A percentile compares a stretch with the other conserved stretches of the same genome.
These are phyloP conservation scores for Lenzites betulinus DNA, from an alignment of 768 basidiomycete species.

Conservation along the genomic window DNA sequence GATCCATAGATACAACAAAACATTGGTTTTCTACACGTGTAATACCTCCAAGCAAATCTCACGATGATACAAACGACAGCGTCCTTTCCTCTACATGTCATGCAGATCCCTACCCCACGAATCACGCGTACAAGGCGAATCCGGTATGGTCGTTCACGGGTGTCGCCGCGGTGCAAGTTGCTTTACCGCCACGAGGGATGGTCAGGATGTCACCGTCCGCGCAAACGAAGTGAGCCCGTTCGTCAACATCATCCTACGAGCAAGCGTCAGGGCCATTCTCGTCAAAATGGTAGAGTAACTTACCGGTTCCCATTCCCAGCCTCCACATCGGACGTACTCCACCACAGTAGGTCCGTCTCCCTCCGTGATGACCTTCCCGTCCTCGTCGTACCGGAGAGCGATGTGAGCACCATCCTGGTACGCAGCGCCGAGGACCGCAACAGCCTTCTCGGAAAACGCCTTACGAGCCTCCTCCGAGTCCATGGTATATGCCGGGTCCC, in stretches of 20 bases:
- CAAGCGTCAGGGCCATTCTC: conserved; percentile 2
- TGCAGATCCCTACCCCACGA: too few relatives aligned
- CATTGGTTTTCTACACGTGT: conserved; percentile 7
- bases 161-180: conserved; percentile 47
- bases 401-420: conserved; percentile 79
- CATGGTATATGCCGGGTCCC: conserved; percentile 48
- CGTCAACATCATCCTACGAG: conserved; percentile 57
- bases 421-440: conserved; percentile 61
- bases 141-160: conserved; percentile 36
- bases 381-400: conserved; percentile 52
- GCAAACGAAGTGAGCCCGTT: conserved; percentile 71
- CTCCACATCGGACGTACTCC: conserved; percentile 76
- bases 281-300: conserved; percentile 27
- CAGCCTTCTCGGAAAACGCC: conserved; percentile 54
- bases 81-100: conserved; percentile 20
- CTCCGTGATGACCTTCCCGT: conserved; percentile 42
- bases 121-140: conserved; percentile 48
- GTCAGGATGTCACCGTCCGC: conserved; percentile 72
- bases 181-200: conserved; percentile 64
- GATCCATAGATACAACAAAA: conserved; percentile 9
- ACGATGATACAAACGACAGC: conserved; percentile 18
- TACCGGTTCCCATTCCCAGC: conserved; percentile 90
- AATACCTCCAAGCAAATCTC: not conserved
- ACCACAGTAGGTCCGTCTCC: conserved; percentile 58
- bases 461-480: conserved; percentile 48